Conservation (phyloP, 148 eudicot species). For the Camellia japonica region DNA sequence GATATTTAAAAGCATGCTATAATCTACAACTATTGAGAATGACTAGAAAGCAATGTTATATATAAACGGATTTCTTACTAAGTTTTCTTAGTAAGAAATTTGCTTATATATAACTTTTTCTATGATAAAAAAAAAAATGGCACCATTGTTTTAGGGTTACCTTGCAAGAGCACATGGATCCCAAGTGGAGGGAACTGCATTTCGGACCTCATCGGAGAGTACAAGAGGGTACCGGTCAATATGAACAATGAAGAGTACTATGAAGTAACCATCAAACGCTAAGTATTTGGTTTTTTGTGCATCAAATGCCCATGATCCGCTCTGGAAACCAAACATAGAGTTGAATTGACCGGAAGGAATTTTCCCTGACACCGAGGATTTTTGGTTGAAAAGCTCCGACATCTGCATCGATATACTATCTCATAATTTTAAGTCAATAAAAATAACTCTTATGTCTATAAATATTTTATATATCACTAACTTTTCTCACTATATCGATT, state of each 20-base stretch:
- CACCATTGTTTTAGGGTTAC: constrained; percentile 20
- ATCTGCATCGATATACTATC: constrained; percentile 34
- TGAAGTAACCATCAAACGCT: constrained; percentile 68
- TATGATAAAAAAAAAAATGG: not conserved
- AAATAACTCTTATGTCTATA: not conserved
- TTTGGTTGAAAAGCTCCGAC: constrained; percentile 73
- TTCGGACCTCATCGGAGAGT: constrained; percentile 52
- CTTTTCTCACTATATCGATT: no score
- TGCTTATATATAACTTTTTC: no score
- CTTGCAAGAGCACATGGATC: constrained; percentile 79
- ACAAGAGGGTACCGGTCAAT: constrained; percentile 63
- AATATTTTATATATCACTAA: no score
- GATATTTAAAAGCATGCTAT: no score
- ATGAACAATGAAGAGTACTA: constrained; percentile 45
- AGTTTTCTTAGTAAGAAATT: no score
- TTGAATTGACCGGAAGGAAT: constrained; percentile 76
- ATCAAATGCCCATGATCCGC: constrained; percentile 78
- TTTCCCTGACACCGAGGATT: constrained; percentile 56
- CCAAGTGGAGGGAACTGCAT: constrained; percentile 73
- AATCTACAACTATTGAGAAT: no score
- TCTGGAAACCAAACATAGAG: constrained; percentile 55
- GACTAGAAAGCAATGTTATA: no score
- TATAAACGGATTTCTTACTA: no score
- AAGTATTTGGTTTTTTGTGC: constrained; percentile 55
- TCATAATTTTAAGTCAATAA: not conserved